Evolutionary conservation across 2,329 filamentous ascomycete species (phyloP).

Genomic region (Fusarium torulosum): DNA sequence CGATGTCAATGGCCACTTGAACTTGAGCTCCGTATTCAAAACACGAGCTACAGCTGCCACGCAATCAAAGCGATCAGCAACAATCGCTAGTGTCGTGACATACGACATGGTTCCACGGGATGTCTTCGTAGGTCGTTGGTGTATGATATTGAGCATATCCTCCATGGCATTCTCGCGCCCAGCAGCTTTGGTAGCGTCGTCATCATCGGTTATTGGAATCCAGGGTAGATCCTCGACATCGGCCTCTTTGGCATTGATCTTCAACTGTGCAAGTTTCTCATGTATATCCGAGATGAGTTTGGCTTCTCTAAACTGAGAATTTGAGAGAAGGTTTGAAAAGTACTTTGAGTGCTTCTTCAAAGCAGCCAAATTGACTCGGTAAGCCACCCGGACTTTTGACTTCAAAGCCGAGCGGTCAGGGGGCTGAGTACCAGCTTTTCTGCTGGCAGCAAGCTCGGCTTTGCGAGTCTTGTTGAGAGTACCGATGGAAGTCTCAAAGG

Average conservation of each 20-base stretch:
- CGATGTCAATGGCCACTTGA: conserved; percentile 66
- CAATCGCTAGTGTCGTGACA: conserved; percentile 74
- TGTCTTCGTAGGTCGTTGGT: conserved; percentile 62
- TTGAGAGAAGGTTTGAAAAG: conserved; percentile 75
- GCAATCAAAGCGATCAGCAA: conserved; percentile 81
- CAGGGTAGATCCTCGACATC: conserved; percentile 68
- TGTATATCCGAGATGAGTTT: conserved; percentile 66
- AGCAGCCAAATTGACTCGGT: conserved; percentile 69
- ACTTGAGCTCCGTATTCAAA: conserved; percentile 62
- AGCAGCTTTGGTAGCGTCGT: conserved; percentile 72
- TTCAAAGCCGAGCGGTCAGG: conserved; percentile 51
- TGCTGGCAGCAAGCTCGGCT: conserved; percentile 51
- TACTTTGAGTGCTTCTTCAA: conserved; percentile 75
- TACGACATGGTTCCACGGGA: conserved; percentile 67
- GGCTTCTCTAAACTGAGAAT: conserved; percentile 73
- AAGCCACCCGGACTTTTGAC: conserved; percentile 60
- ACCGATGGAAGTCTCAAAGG: conserved; percentile 70
- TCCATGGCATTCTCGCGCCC: conserved; percentile 72
- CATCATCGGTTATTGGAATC: conserved; percentile 75
- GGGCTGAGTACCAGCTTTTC: conserved; percentile 47
- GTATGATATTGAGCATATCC: conserved; percentile 76
- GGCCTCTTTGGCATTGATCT: conserved; percentile 63
- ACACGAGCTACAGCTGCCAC: conserved; percentile 66
- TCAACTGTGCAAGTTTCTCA: conserved; percentile 60
- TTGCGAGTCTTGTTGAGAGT: conserved; percentile 62